Percentiles rank a stretch among this genome's conserved stretches.
Evolutionary conservation across 495 filamentous ascomycete species (phyloP).

Genomic region (Endocarpon pusillum): DNA sequence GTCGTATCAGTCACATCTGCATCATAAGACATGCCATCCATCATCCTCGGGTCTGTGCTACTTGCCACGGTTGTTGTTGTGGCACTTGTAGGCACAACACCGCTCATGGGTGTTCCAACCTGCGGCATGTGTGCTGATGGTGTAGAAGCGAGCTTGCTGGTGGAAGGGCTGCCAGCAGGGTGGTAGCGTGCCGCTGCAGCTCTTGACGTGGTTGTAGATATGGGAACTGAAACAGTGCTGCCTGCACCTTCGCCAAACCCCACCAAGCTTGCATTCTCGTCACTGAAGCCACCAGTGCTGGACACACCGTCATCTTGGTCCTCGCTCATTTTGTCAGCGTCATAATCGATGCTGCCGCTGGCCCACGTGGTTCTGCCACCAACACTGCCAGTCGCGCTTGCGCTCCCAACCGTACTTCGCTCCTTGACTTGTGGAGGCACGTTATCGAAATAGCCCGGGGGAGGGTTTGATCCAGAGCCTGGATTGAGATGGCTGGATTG

Average conservation of each 20-base stretch:
- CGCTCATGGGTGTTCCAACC: conserved; percentile 15
- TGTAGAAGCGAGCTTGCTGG: conserved; percentile 14
- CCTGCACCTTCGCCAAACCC: conserved; percentile 79
- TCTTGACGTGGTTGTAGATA: conserved; percentile 21
- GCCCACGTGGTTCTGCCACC: conserved; percentile 65
- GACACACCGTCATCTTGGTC: conserved; percentile 43
- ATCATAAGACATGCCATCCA: conserved; percentile 41
- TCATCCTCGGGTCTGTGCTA: conserved; percentile 28
- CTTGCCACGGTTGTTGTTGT: conserved; percentile 24
- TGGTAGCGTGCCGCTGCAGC: conserved; percentile 15
- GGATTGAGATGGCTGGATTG: conserved; percentile 19
- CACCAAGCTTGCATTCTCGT: conserved; percentile 61
- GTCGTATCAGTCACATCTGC: conserved; percentile 35
- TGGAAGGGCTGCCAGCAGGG: conserved; percentile 19
- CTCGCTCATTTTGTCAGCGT: conserved; percentile 56
- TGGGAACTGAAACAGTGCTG: conserved; percentile 60
- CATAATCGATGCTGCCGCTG: conserved; percentile 42
- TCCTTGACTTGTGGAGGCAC: conserved; percentile 39
- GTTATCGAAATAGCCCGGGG: conserved; percentile 53
- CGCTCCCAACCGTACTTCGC: conserved; percentile 72
- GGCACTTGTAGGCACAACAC: conserved; percentile 16
- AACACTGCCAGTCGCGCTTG: conserved; percentile 57
- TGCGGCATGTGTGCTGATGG: conserved; percentile 6
- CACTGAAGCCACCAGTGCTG: conserved; percentile 58
- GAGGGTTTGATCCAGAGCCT: conserved; percentile 15